A percentile compares a stretch with the other conserved stretches of the same genome.
Conservation (phyloP, 2,329 filamentous ascomycete genomes). For the Aspergillus sp. region DNA sequence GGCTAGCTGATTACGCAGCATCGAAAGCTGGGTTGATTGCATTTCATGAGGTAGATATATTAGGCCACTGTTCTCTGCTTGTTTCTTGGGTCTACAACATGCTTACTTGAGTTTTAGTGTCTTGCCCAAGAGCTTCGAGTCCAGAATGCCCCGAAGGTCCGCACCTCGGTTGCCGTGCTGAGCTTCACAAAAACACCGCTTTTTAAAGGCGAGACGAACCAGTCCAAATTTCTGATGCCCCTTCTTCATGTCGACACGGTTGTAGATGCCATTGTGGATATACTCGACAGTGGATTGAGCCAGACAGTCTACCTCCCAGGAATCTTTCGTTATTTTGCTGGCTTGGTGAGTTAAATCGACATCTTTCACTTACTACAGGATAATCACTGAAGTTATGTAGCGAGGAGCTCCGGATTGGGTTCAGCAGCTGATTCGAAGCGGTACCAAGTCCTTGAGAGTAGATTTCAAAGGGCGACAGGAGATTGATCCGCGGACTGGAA, state of each 20-base stretch:
- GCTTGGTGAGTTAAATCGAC: conserved; percentile 19
- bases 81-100: rapidly evolving
- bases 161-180: conserved; percentile 24
- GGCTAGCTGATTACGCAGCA: too few relatives aligned
- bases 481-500: conserved; percentile 23
- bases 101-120: too few relatives aligned
- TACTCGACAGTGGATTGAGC: conserved; percentile 22
- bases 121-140: too few relatives aligned
- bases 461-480: conserved; percentile 25
- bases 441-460: conserved; percentile 21
- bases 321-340: conserved; percentile 24
- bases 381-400: conserved; percentile 10
- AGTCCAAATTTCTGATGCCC: conserved; percentile 25
- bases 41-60: too few relatives aligned
- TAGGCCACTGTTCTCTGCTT: too few relatives aligned
- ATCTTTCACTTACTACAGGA: neutral
- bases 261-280: conserved; percentile 26
- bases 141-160: conserved; percentile 17
- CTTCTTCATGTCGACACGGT: conserved; percentile 29
- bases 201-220: conserved; percentile 28
- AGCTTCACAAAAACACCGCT: conserved; percentile 29
- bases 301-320: conserved; percentile 22
- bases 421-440: conserved; percentile 18
- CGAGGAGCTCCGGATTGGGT: conserved; percentile 23
- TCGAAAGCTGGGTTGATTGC: too few relatives aligned